Evolutionary conservation across 768 basidiomycete genomes (phyloP), one percentile per base, ranked within the genome.

Genomic region (Russula lepida): DNA sequence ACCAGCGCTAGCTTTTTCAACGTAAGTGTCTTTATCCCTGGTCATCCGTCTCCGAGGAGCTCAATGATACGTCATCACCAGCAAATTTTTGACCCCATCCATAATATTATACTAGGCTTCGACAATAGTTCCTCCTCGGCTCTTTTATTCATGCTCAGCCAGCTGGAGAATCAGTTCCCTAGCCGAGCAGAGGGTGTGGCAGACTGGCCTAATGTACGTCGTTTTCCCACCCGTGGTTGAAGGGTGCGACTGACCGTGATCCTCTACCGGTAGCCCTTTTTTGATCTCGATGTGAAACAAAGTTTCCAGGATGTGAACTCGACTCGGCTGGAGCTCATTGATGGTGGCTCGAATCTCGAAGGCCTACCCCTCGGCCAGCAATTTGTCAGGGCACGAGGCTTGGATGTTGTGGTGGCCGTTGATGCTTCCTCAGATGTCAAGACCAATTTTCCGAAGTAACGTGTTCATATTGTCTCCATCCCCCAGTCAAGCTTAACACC

Each of bases 371-470:
- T 87, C 28, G 83, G 81, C 21, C 85, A 86, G 1, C 73, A 91
- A 28, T 79, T 93, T 56, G 83, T 90, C 28, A 85, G 82, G 51
- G 78, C 81, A 1, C 79, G 92, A 53, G 77, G 70, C 0, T 67
- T 93, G 44, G 92, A 95, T 68, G 81, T 88, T 4, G 81, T 94
- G 65, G 76, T 95, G 15, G 88, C 86, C 0, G 74, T 90, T 21
- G 92, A 94, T 68, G 80, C 79, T 25, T 80, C 82, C 64, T 74
- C 81, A 0, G 85, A 88, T 64, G 78, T 80, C 0, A 28, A 69
- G 4, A 76, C 82, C 54, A 77, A 72, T 59, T 94, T 84, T 81
- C 84, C 85, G 60, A 85, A 91, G 87, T 84, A 68, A 47, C 30
- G 78, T 67, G 49, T 12, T 44, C 17, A 23, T 35, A 2, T 55